phyloP scores from a whole-genome alignment of 2,329 filamentous ascomycete species.

The Clarireedia paspali region DNA sequence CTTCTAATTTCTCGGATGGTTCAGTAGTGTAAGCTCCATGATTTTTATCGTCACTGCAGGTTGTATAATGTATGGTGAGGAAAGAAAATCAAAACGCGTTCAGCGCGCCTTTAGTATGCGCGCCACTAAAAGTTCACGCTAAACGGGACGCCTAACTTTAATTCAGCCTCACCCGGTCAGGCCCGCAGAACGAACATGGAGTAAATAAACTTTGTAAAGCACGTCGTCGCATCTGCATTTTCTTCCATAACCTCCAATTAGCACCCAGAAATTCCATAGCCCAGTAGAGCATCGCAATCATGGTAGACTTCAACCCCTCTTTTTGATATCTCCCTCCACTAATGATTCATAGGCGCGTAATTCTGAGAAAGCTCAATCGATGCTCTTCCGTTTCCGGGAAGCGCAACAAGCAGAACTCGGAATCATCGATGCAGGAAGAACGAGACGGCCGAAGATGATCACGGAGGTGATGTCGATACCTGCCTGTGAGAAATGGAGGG shows the following conservation, averaged over 20 bases:
- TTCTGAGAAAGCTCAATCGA: conserved; percentile 97
- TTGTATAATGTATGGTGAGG: conserved; percentile 14
- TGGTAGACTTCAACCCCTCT: conserved; percentile 18
- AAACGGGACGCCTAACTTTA: conserved; percentile 3
- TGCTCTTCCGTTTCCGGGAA: conserved; percentile 99
- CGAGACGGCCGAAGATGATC: conserved; percentile 84
- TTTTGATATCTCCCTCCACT: conserved; percentile 9
- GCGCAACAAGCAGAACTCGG: conserved; percentile 93
- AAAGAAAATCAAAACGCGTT: conserved; percentile 4
- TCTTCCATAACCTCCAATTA: neutral
- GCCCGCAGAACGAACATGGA: neutral
- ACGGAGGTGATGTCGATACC: conserved; percentile 79
- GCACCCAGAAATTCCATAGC: neutral
- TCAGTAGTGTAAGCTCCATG: conserved; percentile 28
- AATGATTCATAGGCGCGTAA: conserved; percentile 66
- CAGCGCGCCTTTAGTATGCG: neutral
- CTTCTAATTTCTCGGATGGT: conserved; percentile 15
- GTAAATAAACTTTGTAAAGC: neutral
- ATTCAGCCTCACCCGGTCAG: conserved; percentile 9
- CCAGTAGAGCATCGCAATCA: conserved; percentile 15
- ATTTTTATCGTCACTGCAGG: conserved; percentile 30
- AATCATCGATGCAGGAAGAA: conserved; percentile 87
- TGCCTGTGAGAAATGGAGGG: conserved; percentile 93
- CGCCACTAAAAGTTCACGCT: neutral
- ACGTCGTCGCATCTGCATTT: conserved; percentile 1